Evolutionary conservation across 129 eudicot genomes (phyloP), one percentile per base, ranked within the genome.

Genomic region (Rutidosis leptorrhynchoides): DNA sequence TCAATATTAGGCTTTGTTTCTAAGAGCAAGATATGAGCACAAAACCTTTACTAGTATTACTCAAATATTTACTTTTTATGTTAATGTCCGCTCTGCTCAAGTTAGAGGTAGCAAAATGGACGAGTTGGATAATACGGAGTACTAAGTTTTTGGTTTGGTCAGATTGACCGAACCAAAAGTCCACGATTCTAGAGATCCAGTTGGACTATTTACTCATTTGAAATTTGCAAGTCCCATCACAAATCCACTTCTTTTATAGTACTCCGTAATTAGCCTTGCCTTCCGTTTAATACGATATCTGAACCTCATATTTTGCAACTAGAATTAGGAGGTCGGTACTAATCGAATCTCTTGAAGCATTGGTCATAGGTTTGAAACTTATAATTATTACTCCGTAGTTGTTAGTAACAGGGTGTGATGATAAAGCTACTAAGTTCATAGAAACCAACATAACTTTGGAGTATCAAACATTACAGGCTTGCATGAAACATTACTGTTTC

Each of bases 371-470:
- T 37, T 37, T 37, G 14, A 37, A 15, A 37, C 45, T 37, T n/a
- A n/a, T n/a, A n/a, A n/a, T n/a, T n/a, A n/a, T n/a, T n/a, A n/a
- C n/a, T n/a, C n/a, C n/a, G n/a, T n/a, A n/a, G n/a, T n/a, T 37
- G 45, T 37, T 37, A 17, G 43, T 30, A 49, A 76, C 72, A 71
- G 76, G 80, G 72, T 69, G 54, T 77, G n/a, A 15, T 40, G 33
- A 25, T 16, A 26, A 26, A 57, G 62, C 32, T 57, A 68, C 53
- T 16, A 33, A 27, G 26, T 5, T 69, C 28, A 69, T 69, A 24
- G 24, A 69, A 57, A 30, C 58, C 65, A 57, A 25, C 65, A 57
- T 19, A 43, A 43, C 37, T 40, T n/a, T 42, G 55, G 16, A 22
- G 58, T 43, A 58, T n/a, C 46, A 58, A 58, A 43, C 46, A 29